Conservation (phyloP, 2,329 filamentous ascomycete genomes). For the Aspergillus alliaceus region DNA sequence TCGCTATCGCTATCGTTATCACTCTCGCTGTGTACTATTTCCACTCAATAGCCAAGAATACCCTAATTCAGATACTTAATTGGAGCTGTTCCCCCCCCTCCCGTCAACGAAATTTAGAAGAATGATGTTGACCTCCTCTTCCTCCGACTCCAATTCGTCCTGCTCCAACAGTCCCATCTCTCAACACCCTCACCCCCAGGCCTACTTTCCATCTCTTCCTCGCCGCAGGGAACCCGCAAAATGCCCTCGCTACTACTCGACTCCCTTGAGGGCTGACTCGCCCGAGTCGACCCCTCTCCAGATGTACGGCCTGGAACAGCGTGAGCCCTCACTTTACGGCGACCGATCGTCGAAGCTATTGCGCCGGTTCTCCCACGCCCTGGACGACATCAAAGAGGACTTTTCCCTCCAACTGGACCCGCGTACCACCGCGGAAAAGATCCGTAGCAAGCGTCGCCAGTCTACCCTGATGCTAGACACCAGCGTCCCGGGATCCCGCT, state of each 20-base stretch:
- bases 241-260: slow-evolving; percentile 35
- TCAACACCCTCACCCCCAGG: slow-evolving; percentile 27
- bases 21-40: neutral
- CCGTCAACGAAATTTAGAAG: neutral
- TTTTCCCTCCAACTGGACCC: slow-evolving; percentile 26
- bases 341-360: slow-evolving; percentile 28
- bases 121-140: slow-evolving; percentile 26
- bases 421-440: slow-evolving; percentile 22
- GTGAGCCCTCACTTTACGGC: slow-evolving; percentile 30
- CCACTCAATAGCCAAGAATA: neutral
- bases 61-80: neutral
- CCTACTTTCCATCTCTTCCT: slow-evolving; percentile 24
- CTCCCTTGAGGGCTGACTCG: slow-evolving; percentile 28
- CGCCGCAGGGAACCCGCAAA: slow-evolving; percentile 26
- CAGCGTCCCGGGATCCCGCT: slow-evolving; percentile 2
- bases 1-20: neutral
- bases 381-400: slow-evolving; percentile 38
- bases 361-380: slow-evolving; percentile 34
- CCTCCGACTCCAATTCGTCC: slow-evolving; percentile 30
- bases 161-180: slow-evolving; percentile 24
- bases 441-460: slow-evolving; percentile 25
- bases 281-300: slow-evolving; percentile 33
- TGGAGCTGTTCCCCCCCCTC: neutral
- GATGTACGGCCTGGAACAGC: slow-evolving; percentile 35
- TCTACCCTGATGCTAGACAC: slow-evolving; percentile 25